phyloP scores from a whole-genome alignment of 768 basidiomycete species.

The Lactarius sanguifluus region DNA sequence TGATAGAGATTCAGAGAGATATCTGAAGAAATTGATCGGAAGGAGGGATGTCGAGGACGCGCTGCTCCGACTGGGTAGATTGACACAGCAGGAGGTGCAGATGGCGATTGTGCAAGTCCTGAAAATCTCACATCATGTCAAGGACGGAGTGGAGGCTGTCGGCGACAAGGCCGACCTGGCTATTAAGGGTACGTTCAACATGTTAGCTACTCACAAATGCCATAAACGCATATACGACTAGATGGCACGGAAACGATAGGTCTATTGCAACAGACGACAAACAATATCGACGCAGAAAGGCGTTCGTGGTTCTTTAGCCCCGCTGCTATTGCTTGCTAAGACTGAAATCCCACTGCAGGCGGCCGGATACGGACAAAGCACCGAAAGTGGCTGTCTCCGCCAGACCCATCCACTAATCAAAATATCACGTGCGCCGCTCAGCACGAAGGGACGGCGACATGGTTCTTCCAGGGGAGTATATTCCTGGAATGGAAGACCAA shows the following conservation, averaged over 20 bases:
- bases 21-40: background rate
- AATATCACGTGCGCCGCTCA: background rate
- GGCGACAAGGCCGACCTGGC: background rate
- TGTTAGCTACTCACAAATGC: background rate
- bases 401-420: background rate
- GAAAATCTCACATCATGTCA: background rate
- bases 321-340: background rate
- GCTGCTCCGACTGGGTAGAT: background rate
- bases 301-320: background rate
- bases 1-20: background rate
- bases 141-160: background rate
- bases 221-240: background rate
- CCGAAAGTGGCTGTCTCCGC: background rate
- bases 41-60: background rate
- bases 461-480: background rate
- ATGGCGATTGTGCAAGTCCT: background rate
- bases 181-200: background rate
- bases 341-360: background rate
- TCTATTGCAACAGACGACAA: background rate
- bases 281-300: background rate
- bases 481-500: background rate
- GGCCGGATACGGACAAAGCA: background rate
- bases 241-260: background rate
- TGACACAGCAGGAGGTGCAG: background rate
- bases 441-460: background rate